phyloP scores from a whole-genome alignment of 2,329 filamentous ascomycete species.

The Clarireedia paspali region DNA sequence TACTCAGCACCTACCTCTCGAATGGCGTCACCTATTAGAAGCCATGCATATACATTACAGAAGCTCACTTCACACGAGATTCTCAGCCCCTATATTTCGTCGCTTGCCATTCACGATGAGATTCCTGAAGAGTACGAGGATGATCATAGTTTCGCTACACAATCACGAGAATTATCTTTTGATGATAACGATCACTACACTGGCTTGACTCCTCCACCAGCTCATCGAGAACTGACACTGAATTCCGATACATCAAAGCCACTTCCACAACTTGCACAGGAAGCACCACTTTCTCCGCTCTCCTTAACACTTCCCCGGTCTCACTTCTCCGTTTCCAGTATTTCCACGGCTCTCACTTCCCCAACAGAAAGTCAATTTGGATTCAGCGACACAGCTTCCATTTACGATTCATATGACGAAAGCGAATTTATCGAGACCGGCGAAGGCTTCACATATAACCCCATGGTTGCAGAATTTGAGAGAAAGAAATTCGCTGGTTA shows the following conservation, averaged over 20 bases:
- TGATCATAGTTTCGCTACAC: slow-evolving; percentile 54
- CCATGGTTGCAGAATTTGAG: slow-evolving; percentile 10
- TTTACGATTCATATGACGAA: slow-evolving; percentile 18
- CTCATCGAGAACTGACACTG: slow-evolving; percentile 10
- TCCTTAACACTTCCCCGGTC: slow-evolving; percentile 20
- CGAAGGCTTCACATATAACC: slow-evolving; percentile 22
- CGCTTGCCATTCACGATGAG: slow-evolving; percentile 37
- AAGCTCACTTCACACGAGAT: background rate
- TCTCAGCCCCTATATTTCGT: background rate
- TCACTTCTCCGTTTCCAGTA: slow-evolving; percentile 27
- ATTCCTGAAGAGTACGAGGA: slow-evolving; percentile 45
- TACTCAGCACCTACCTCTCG: slow-evolving; percentile 10
- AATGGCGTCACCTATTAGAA: slow-evolving; percentile 14
- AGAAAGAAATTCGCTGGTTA: slow-evolving; percentile 17
- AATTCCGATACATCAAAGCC: slow-evolving; percentile 19
- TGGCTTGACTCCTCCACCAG: slow-evolving; percentile 23
- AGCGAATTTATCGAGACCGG: slow-evolving; percentile 20
- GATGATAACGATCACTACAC: slow-evolving; percentile 20
- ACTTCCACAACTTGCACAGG: slow-evolving; percentile 23
- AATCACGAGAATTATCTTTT: slow-evolving; percentile 15
- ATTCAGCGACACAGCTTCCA: slow-evolving; percentile 18
- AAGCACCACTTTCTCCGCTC: slow-evolving; percentile 10
- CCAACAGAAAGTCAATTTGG: slow-evolving; percentile 22
- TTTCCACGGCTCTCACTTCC: slow-evolving; percentile 21
- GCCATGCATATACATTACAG: background rate